Evolutionary conservation across 495 filamentous ascomycete species (phyloP).

Genomic region (Penicillium robsamsonii): DNA sequence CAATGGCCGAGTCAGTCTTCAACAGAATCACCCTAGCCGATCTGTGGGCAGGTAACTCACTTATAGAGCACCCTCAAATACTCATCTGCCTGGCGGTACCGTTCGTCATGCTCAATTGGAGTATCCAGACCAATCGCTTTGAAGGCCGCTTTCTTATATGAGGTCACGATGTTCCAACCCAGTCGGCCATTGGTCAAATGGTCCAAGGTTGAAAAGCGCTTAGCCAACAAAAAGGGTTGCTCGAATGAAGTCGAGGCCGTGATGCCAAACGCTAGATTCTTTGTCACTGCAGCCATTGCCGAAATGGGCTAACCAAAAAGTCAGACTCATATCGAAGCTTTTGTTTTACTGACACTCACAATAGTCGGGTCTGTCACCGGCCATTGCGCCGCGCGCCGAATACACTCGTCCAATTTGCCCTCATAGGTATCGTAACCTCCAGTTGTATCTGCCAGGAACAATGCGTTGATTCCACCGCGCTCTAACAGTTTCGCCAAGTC

Average conservation of each 20-base stretch:
- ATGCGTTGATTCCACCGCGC: conserved; percentile 54
- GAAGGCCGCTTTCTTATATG: conserved; percentile 57
- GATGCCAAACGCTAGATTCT: conserved; percentile 47
- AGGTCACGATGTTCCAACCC: conserved; percentile 67
- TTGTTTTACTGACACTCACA: conserved; percentile 33
- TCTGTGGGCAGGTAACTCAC: conserved; percentile 22
- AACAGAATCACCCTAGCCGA: not conserved
- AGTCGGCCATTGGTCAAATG: conserved; percentile 59
- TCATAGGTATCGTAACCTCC: conserved; percentile 59
- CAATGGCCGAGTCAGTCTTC: not conserved
- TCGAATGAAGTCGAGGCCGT: conserved; percentile 58
- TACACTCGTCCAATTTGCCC: conserved; percentile 51
- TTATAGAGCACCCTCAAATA: conserved; percentile 57
- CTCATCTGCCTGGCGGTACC: conserved; percentile 61
- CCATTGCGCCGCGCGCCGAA: conserved; percentile 55
- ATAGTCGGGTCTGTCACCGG: conserved; percentile 56
- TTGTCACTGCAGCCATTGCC: conserved; percentile 51
- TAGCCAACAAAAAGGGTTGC: conserved; percentile 56
- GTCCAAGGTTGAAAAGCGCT: conserved; percentile 61
- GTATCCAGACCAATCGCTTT: conserved; percentile 56
- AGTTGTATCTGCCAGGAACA: conserved; percentile 63
- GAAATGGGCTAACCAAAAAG: conserved; percentile 33
- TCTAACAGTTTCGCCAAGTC: conserved; percentile 60
- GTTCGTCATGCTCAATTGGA: conserved; percentile 59
- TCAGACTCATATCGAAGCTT: conserved; percentile 10